These are phyloP conservation scores for Phytophthora citrophthora DNA, from an alignment of 352 stramenopile species.

Conservation along the genomic window DNA sequence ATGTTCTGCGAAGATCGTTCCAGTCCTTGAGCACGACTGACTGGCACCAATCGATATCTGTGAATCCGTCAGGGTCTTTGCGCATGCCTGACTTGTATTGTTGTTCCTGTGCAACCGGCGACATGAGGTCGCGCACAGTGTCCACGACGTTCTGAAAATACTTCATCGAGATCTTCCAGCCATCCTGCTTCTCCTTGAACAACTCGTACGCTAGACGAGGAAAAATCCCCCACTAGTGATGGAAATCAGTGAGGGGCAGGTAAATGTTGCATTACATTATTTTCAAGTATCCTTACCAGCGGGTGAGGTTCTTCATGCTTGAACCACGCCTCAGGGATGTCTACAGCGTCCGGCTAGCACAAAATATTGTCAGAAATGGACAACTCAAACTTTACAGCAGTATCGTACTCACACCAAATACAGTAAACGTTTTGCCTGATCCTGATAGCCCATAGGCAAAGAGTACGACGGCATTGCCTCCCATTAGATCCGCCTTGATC, in stretches of 20 bases:
- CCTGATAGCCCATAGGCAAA: slow-evolving; percentile 94
- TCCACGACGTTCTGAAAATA: slow-evolving; percentile 98
- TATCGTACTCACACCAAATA: slow-evolving; percentile 77
- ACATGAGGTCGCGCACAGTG: slow-evolving; percentile 95
- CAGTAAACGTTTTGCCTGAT: slow-evolving; percentile 94
- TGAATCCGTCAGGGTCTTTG: slow-evolving; percentile 95
- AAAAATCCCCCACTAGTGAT: slow-evolving; percentile 89
- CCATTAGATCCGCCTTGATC: slow-evolving; percentile 92
- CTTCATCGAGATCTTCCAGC: slow-evolving; percentile 98
- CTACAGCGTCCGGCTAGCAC: slow-evolving; percentile 84
- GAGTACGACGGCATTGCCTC: slow-evolving; percentile 93
- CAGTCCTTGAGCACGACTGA: slow-evolving; percentile 93
- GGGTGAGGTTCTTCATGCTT: slow-evolving; percentile 91
- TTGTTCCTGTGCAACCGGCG: slow-evolving; percentile 91
- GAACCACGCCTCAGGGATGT: slow-evolving; percentile 95
- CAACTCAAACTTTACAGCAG: background rate
- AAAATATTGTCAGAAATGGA: background rate
- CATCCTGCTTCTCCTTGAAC: slow-evolving; percentile 95
- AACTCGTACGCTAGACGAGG: slow-evolving; percentile 93
- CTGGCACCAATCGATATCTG: slow-evolving; percentile 96
- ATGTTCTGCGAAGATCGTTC: slow-evolving; percentile 92
- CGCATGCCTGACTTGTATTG: slow-evolving; percentile 96
- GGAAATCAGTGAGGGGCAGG: slow-evolving; percentile 3
- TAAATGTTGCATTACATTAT: background rate
- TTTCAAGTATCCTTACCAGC: slow-evolving; percentile 38